Evolutionary conservation across 176 grass and related monocot species (phyloP), one percentile per base, ranked within the genome.

Genomic region (Carex myosuroides): DNA sequence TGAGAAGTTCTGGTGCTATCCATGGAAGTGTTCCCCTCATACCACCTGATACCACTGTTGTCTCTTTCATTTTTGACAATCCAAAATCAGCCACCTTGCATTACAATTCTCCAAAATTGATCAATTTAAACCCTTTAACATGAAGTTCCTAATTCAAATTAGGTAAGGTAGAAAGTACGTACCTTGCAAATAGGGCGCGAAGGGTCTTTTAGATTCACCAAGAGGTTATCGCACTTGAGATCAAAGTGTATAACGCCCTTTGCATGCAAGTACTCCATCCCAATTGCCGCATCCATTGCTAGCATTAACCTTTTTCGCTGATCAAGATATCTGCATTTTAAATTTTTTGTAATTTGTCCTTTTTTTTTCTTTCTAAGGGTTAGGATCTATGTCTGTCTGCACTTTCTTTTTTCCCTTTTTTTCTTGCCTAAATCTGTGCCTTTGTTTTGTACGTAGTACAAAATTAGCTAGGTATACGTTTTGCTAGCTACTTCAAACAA

Each of bases 11-110:
- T 61, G 92, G 95, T 56, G 95, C 95, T 92, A 98, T 98, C 92
- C 92, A 98, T 82, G 95, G 91, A 89, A 98, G 95, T 55, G 95
- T 98, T 90, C 95, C 92, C 83, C 91, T 95, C 92, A 98, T 94
- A 84, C 95, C 95, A 65, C 92, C 95, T 60, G 92, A 98, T 81
- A 98, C 95, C 80, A 95, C 72, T 5, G 89, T 91, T 61, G 93
- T 89, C 85, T 89, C 88, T 90, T 98, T 98, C 89, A 95, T 98
- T 84, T 93, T 98, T 8, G 92, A 92, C 90, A 98, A 85, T 74
- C 95, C 95, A 83, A 98, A 98, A 90, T 98, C 95, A 67, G 86
- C 93, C 73, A 98, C 92, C 91, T 98, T 83, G 58, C 86, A 52
- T 39, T 60, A 80, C 67, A 35, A 9, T 88, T 60, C 48, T 84